Evolutionary conservation across 2,329 filamentous ascomycete genomes (phyloP), one percentile per base, ranked within the genome.

Genomic region (Apiospora aurea): DNA sequence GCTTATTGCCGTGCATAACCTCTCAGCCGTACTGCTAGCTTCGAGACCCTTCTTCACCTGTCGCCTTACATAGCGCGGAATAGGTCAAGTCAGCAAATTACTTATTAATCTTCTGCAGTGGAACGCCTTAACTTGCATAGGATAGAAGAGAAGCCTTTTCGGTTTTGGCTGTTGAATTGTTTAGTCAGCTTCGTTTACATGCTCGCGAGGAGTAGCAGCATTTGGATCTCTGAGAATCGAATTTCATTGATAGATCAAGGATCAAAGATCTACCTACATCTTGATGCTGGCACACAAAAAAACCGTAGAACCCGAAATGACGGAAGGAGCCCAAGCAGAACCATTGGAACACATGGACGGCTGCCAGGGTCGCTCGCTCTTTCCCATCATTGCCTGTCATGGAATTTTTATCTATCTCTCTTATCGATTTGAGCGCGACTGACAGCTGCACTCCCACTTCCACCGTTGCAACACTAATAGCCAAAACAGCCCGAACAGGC

Each of bases 11-110:
- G n/a, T 49, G 46, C 46, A 49, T 49, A 49, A 49, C 18, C 16
- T 7, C 16, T 47, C 18, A 21, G 44, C 44, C 7, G 18, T 21
- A 21, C 16, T 21, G 26, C 26, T 21, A 47, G 44, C 24, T 53
- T 57, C 51, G 24, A 34, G 26, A 29, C 51, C 51, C 51, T 24
- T 57, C 51, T 24, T 57, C 51, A 57, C 51, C 26, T 29, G 26
- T 29, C 51, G 34, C 26, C 51, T 26, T n/a, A 26, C 51, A 18
- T 29, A 34, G 51, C 51, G 51, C 34, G 34, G 34, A 26, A 57
- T 57, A 57, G 26, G 26, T 26, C 16, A 61, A 34, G 18, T 16
- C 29, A 61, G 34, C 53, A 61, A 61, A 61, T 61, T 61, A 61
- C 53, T 18, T 34, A 61, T 18, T 34, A 61, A 21, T 38, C 29